A percentile compares a stretch with the other conserved stretches of the same genome.
Evolutionary conservation across 169 alveolate genomes (phyloP).

Genomic region (Cryptosporidium canis): DNA sequence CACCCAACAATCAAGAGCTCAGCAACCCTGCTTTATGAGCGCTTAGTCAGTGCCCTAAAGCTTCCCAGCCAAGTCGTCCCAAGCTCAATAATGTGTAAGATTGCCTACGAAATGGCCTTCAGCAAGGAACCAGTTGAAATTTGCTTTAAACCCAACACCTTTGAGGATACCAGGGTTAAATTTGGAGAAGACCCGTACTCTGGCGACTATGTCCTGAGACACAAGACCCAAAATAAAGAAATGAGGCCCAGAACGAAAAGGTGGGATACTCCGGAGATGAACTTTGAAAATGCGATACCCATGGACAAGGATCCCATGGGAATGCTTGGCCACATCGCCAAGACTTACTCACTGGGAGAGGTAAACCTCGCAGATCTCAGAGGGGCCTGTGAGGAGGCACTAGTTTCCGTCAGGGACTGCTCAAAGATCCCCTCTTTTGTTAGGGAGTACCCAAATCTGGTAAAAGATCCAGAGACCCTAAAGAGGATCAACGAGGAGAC

Average conservation of each 20-base stretch:
- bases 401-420: constrained; percentile 22
- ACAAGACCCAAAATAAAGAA: not conserved
- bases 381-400: constrained; percentile 8
- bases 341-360: not conserved
- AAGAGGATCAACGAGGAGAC: constrained; percentile 29
- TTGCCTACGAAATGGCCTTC: constrained; percentile 65
- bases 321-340: constrained; percentile 23
- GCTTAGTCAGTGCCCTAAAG: not conserved
- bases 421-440: not conserved
- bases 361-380: constrained; percentile 9
- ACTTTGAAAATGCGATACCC: not conserved
- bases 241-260: not conserved
- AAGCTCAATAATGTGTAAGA: not conserved
- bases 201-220: not conserved
- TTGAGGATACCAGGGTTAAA: constrained; percentile 7
- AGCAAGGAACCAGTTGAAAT: constrained; percentile 26
- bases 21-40: not conserved
- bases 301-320: constrained; percentile 43
- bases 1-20: constrained; percentile 3
- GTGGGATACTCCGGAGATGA: constrained; percentile 1
- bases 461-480: not conserved
- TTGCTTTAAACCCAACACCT: not conserved
- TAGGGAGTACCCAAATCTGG: not conserved
- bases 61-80: constrained; percentile 20
- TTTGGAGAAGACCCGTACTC: constrained; percentile 25